phyloP scores from a whole-genome alignment of 78 protist species.

The Dictyostelium purpureum region DNA sequence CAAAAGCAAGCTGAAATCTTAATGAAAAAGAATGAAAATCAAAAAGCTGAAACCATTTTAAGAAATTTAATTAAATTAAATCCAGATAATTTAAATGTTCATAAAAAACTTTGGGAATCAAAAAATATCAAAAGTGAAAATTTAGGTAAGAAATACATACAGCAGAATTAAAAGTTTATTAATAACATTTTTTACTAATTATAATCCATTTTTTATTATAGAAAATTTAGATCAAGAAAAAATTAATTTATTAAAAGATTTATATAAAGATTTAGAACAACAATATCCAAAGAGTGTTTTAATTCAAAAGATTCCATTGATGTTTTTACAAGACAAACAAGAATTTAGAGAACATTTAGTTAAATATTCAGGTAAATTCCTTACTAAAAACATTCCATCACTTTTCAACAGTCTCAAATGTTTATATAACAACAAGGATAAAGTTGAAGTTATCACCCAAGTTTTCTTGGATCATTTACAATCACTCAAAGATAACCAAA shows the following conservation, averaged over 20 bases:
- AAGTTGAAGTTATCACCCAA: constrained; percentile 60
- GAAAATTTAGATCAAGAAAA: constrained; percentile 23
- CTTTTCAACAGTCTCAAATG: constrained; percentile 68
- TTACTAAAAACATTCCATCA: constrained; percentile 82
- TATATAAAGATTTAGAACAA: neutral
- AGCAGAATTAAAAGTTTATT: neutral
- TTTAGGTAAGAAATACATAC: neutral
- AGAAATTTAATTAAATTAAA: constrained; percentile 70
- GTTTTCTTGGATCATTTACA: constrained; percentile 9
- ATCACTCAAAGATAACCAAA: constrained; percentile 10
- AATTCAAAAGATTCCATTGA: constrained; percentile 53
- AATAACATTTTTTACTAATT: neutral
- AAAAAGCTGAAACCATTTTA: constrained; percentile 37
- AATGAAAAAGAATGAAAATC: neutral
- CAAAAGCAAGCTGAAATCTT: constrained; percentile 44
- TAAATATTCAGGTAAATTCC: constrained; percentile 3
- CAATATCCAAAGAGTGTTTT: constrained; percentile 50
- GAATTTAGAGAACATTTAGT: constrained; percentile 10
- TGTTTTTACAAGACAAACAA: neutral
- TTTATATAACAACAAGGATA: constrained; percentile 70
- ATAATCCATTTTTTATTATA: neutral
- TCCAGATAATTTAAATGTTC: constrained; percentile 66
- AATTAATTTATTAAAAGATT: neutral
- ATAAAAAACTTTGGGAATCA: constrained; percentile 59
- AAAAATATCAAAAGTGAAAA: neutral